Conservation (phyloP, 257 asterid genomes). For the Ajuga chamaepitys region DNA sequence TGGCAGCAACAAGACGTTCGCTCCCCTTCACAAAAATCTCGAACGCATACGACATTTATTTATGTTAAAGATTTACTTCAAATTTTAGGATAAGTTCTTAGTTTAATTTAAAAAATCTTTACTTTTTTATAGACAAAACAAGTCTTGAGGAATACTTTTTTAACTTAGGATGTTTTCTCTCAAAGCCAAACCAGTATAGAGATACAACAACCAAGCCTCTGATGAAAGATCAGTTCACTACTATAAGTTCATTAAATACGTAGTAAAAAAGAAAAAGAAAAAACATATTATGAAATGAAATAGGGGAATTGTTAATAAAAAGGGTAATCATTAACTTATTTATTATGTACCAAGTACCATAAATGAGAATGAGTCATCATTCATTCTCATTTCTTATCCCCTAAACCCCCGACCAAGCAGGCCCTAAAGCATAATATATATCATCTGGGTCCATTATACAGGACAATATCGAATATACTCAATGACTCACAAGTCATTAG, state of each 20-base stretch:
- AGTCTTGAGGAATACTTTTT: not conserved
- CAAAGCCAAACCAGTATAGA: conserved; percentile 92
- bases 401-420: too few relatives aligned
- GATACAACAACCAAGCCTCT: conserved; percentile 97
- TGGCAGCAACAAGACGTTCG: too few relatives aligned
- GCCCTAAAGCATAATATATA: not conserved
- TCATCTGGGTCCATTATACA: not conserved
- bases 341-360: too few relatives aligned
- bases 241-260: not conserved
- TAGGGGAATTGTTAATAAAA: too few relatives aligned
- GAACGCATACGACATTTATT: too few relatives aligned
- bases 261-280: not conserved
- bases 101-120: not conserved
- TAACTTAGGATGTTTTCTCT: conserved; percentile 91
- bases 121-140: not conserved
- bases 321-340: too few relatives aligned
- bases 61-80: too few relatives aligned
- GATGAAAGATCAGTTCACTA: conserved; percentile 1
- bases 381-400: too few relatives aligned
- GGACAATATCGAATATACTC: not conserved
- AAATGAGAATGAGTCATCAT: too few relatives aligned
- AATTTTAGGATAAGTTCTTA: too few relatives aligned
- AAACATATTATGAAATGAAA: not conserved
- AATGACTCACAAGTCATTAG: not conserved
- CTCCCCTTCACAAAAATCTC: too few relatives aligned